Evolutionary conservation across 805 yeast genomes (phyloP).

Genomic region (Spathaspora hagerdaliae): DNA sequence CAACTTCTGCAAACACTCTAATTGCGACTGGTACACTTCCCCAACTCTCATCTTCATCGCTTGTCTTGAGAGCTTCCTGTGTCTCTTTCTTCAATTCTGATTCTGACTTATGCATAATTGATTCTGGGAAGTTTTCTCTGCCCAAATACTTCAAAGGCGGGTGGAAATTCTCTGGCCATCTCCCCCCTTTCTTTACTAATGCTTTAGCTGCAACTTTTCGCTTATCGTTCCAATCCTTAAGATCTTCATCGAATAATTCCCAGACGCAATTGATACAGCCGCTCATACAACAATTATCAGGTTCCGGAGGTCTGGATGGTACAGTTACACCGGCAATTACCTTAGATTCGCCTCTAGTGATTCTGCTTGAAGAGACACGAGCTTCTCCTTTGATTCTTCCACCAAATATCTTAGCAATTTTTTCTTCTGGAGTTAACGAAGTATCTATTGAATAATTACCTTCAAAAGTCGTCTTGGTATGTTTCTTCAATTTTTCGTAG

Average conservation of each 20-base stretch:
- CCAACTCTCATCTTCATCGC: conserved; percentile 29
- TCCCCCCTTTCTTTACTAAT: conserved; percentile 34
- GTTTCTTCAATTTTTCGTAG: conserved; percentile 13
- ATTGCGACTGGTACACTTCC: conserved; percentile 67
- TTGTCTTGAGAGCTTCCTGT: conserved; percentile 3
- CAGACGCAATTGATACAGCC: conserved; percentile 97
- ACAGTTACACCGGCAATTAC: conserved; percentile 61
- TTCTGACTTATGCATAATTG: conserved; percentile 23
- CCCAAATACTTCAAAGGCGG: conserved; percentile 32
- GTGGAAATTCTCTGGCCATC: conserved; percentile 42
- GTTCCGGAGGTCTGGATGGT: conserved; percentile 82
- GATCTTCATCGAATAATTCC: conserved; percentile 87
- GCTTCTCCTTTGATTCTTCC: conserved; percentile 52
- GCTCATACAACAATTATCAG: conserved; percentile 96
- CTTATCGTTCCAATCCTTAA: conserved; percentile 71
- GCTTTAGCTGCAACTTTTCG: conserved; percentile 54
- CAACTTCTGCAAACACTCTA: conserved; percentile 80
- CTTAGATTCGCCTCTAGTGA: conserved; percentile 32
- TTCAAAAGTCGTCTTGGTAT: conserved; percentile 23
- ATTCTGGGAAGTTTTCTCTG: conserved; percentile 32
- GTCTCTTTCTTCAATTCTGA: conserved; percentile 9
- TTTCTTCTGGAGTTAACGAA: conserved; percentile 38
- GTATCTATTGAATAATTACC: conserved; percentile 28
- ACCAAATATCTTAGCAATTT: conserved; percentile 51
- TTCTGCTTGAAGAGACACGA: conserved; percentile 36